Evolutionary conservation across 1,284 basidiomycete genomes (phyloP).

Genomic region (Irpex rosettiformis): DNA sequence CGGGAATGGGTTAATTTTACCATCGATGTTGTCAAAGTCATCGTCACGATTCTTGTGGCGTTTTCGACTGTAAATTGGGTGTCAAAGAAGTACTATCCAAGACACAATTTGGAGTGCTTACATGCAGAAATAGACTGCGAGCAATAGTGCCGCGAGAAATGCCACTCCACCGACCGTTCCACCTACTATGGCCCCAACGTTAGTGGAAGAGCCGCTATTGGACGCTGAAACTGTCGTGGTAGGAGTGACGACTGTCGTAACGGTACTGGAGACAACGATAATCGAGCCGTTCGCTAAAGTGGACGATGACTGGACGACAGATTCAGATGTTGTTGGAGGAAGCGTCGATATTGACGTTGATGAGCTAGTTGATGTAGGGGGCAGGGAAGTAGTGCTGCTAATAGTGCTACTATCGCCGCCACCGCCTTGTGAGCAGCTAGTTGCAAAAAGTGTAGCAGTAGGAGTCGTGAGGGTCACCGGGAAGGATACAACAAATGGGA

Average conservation of each 20-base stretch:
- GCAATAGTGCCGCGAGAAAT: slow-evolving; percentile 34
- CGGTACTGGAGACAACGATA: slow-evolving; percentile 15
- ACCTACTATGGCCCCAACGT: slow-evolving; percentile 45
- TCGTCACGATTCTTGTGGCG: slow-evolving; percentile 10
- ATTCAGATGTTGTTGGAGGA: slow-evolving; percentile 9
- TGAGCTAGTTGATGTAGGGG: not conserved
- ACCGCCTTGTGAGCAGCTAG: slow-evolving; percentile 19
- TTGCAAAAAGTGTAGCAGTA: slow-evolving; percentile 37
- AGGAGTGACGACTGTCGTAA: slow-evolving; percentile 10
- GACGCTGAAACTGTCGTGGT: slow-evolving; percentile 15
- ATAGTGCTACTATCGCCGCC: not conserved
- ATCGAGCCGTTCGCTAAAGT: slow-evolving; percentile 19
- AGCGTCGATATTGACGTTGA: slow-evolving; percentile 4
- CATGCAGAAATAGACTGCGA: slow-evolving; percentile 46
- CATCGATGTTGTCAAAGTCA: slow-evolving; percentile 12
- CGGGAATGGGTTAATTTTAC: slow-evolving; percentile 1
- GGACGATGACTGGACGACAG: slow-evolving; percentile 9
- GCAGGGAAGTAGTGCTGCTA: slow-evolving; percentile 2
- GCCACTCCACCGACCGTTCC: slow-evolving; percentile 51
- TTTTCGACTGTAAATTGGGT: not conserved
- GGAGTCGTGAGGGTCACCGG: slow-evolving; percentile 28
- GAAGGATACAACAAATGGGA: slow-evolving; percentile 34
- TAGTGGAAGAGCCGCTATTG: slow-evolving; percentile 13
- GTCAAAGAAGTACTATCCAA: not conserved
- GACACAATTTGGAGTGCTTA: slow-evolving; percentile 25